phyloP scores from a whole-genome alignment of 106 monocot species.

The Narthecium ossifragum region DNA sequence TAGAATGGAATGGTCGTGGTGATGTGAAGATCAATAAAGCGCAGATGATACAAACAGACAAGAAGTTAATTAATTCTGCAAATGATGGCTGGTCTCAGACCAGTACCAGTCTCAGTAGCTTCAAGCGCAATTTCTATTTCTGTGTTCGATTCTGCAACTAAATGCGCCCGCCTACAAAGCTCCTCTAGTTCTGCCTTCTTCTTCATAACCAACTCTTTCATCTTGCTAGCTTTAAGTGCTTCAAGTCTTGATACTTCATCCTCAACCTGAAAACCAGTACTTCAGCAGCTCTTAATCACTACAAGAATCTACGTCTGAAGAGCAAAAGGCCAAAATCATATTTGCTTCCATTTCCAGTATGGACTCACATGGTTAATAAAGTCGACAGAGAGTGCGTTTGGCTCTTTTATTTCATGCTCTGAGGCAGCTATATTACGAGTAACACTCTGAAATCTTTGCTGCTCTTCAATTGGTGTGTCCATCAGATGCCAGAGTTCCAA shows the following conservation, averaged over 20 bases:
- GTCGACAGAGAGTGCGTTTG: conserved; percentile 35
- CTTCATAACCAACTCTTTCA: conserved; percentile 63
- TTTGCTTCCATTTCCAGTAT: too few relatives aligned
- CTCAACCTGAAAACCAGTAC: conserved; percentile 39
- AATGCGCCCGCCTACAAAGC: conserved; percentile 32
- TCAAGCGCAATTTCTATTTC: conserved; percentile 28
- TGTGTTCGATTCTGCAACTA: conserved; percentile 22
- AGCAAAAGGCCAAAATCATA: too few relatives aligned
- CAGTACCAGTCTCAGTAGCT: conserved; percentile 34
- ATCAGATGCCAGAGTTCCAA: conserved; percentile 62
- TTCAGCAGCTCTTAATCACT: too few relatives aligned
- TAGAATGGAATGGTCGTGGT: too few relatives aligned
- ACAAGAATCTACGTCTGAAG: too few relatives aligned
- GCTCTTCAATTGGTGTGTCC: conserved; percentile 69
- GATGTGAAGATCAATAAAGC: too few relatives aligned
- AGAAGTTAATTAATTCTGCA: neutral
- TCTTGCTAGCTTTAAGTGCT: conserved; percentile 51
- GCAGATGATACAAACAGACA: too few relatives aligned
- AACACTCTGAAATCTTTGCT: conserved; percentile 53
- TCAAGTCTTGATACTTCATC: conserved; percentile 54
- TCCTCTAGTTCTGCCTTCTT: conserved; percentile 57
- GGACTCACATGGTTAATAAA: conserved; percentile 43
- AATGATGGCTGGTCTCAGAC: neutral
- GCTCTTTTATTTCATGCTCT: conserved; percentile 56
- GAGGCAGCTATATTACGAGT: conserved; percentile 67